These are phyloP conservation scores for Agastache rugosa DNA, from an alignment of 257 asterid genomes.

Conservation along the genomic window DNA sequence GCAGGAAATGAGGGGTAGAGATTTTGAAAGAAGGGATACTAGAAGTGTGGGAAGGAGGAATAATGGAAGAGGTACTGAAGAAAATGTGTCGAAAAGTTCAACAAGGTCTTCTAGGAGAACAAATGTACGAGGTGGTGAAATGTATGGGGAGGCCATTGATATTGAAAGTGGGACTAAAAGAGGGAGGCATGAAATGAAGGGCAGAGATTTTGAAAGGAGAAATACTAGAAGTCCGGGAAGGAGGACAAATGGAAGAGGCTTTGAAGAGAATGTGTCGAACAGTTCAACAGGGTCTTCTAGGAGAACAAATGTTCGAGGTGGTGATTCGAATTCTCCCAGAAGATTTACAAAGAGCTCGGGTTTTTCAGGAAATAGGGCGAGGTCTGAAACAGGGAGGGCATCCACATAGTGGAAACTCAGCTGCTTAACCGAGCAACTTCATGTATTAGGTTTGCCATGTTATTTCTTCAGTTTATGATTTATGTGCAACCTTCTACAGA, in stretches of 20 bases:
- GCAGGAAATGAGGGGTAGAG: neutral
- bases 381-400: conserved; percentile 40
- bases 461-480: conserved; percentile 1
- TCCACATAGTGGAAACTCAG: conserved; percentile 39
- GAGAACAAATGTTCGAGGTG: conserved; percentile 12
- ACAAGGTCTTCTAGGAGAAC: conserved; percentile 42
- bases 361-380: conserved; percentile 38
- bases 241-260: conserved; percentile 41
- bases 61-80: conserved; percentile 39
- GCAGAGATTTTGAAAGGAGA: conserved; percentile 24
- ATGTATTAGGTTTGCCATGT: conserved; percentile 30
- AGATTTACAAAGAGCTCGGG: conserved; percentile 35
- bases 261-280: conserved; percentile 29
- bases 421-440: conserved; percentile 34
- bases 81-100: conserved; percentile 36
- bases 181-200: conserved; percentile 19
- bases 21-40: conserved; percentile 13
- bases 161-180: neutral
- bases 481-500: conserved; percentile 16
- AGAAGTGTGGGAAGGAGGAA: conserved; percentile 26
- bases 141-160: conserved; percentile 17
- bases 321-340: conserved; percentile 31
- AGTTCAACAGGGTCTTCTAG: conserved; percentile 22
- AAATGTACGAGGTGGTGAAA: conserved; percentile 40
- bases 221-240: conserved; percentile 17